phyloP scores from a whole-genome alignment of 768 basidiomycete species.

The Rhizopogon sp. region DNA sequence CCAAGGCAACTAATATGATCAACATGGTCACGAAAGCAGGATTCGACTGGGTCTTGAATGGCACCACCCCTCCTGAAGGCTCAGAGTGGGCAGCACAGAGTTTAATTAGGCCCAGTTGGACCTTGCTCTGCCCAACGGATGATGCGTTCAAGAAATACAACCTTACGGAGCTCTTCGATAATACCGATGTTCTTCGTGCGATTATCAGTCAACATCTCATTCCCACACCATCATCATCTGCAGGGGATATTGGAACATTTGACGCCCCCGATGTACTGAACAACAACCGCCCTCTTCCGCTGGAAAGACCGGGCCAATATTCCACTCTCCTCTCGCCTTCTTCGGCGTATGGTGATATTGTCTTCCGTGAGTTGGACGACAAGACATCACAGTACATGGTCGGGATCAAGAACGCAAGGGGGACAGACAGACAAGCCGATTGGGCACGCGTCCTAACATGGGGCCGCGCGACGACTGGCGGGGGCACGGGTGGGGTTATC shows the following conservation, averaged over 20 bases:
- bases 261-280: slow-evolving; percentile 36
- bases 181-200: slow-evolving; percentile 44
- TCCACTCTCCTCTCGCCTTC: slow-evolving; percentile 65
- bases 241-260: slow-evolving; percentile 16
- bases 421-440: slow-evolving; percentile 55
- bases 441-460: slow-evolving; percentile 64
- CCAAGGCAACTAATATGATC: slow-evolving; percentile 85
- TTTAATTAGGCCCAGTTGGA: slow-evolving; percentile 63
- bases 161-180: slow-evolving; percentile 64
- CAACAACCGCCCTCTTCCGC: slow-evolving; percentile 66
- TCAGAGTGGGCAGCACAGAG: slow-evolving; percentile 57
- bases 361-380: slow-evolving; percentile 55
- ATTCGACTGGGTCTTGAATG: slow-evolving; percentile 88
- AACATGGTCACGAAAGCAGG: slow-evolving; percentile 80
- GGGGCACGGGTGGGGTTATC: slow-evolving; percentile 82
- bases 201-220: slow-evolving; percentile 79
- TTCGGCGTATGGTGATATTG: slow-evolving; percentile 76
- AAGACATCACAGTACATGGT: slow-evolving; percentile 50
- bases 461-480: slow-evolving; percentile 72
- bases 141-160: slow-evolving; percentile 88
- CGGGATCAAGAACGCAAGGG: slow-evolving; percentile 70
- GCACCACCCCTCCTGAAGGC: slow-evolving; percentile 69
- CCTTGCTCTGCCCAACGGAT: slow-evolving; percentile 86
- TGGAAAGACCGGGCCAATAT: slow-evolving; percentile 72
- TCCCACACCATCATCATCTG: slow-evolving; percentile 33